Conservation (phyloP, 2,329 filamentous ascomycete species). For the Sporothrix protearum region DNA sequence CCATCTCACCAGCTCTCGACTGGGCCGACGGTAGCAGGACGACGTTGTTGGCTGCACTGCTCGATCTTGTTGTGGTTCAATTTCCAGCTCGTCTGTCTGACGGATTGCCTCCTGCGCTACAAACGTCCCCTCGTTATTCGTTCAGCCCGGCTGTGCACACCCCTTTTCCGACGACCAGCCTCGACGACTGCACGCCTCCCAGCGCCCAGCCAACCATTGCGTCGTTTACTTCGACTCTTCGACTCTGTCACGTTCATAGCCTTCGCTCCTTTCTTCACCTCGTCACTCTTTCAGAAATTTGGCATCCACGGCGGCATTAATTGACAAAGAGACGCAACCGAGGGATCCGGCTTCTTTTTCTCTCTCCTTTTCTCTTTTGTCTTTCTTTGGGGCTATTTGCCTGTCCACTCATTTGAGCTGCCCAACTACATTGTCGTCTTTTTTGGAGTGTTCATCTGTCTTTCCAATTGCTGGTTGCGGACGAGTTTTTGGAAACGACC, state of each 20-base stretch:
- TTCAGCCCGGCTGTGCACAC: constrained; percentile 9
- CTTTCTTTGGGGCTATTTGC: background rate
- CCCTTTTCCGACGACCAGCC: background rate
- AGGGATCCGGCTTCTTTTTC: background rate
- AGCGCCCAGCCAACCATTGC: background rate
- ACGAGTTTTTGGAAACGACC: constrained; percentile 12
- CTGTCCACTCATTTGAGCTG: constrained; percentile 18
- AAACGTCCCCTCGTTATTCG: background rate
- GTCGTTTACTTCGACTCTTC: background rate
- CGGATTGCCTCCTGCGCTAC: background rate
- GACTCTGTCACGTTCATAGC: background rate
- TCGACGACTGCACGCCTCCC: background rate
- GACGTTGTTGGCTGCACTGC: background rate
- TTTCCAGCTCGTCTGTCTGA: constrained; percentile 10
- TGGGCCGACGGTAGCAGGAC: background rate
- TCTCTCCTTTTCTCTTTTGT: background rate
- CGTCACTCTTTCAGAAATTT: background rate
- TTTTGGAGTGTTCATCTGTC: background rate
- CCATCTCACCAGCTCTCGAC: background rate
- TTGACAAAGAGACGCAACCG: background rate
- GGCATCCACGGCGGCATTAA: background rate
- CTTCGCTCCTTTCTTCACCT: background rate
- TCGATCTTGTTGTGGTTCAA: background rate
- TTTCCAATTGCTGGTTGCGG: background rate
- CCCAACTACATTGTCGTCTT: background rate